phyloP scores from a whole-genome alignment of 1,284 basidiomycete species.

The Sanghuangporus weigelae region DNA sequence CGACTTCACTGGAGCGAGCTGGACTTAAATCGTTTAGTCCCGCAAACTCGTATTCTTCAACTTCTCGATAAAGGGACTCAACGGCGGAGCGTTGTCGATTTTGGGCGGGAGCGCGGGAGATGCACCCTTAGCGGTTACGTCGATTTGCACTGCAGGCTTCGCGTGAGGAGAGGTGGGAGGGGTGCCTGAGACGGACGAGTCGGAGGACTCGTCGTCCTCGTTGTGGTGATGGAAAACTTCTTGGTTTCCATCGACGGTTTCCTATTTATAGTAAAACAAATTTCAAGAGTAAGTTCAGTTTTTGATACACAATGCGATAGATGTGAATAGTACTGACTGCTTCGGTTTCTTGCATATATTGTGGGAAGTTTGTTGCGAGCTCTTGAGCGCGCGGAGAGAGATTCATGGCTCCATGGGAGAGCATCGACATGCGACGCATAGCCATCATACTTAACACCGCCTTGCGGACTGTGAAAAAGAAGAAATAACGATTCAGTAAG shows the following conservation, averaged over 20 bases:
- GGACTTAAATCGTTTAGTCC: not conserved
- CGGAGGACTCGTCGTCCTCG: slow-evolving; percentile 10
- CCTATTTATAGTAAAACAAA: slow-evolving; percentile 5
- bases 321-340: slow-evolving; percentile 35
- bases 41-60: slow-evolving; percentile 7
- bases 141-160: not conserved
- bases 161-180: not conserved
- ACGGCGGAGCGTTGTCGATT: not conserved
- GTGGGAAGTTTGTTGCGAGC: slow-evolving; percentile 58
- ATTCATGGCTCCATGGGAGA: slow-evolving; percentile 26
- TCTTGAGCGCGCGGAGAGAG: slow-evolving; percentile 42
- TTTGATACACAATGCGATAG: not conserved
- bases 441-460: slow-evolving; percentile 84
- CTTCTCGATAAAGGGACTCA: slow-evolving; percentile 9
- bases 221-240: slow-evolving; percentile 15
- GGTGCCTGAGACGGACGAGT: not conserved
- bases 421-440: slow-evolving; percentile 69
- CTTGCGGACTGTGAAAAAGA: slow-evolving; percentile 61
- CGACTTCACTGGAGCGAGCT: not conserved
- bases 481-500: not conserved
- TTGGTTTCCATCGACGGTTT: slow-evolving; percentile 21
- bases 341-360: slow-evolving; percentile 81
- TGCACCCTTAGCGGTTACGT: not conserved
- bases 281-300: not conserved
- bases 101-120: not conserved